Percentiles rank a stretch among this genome's conserved stretches.
phyloP scores from a whole-genome alignment of 1,139 yeast genomes.

The Hemisphaericaspora lyxosophila region DNA sequence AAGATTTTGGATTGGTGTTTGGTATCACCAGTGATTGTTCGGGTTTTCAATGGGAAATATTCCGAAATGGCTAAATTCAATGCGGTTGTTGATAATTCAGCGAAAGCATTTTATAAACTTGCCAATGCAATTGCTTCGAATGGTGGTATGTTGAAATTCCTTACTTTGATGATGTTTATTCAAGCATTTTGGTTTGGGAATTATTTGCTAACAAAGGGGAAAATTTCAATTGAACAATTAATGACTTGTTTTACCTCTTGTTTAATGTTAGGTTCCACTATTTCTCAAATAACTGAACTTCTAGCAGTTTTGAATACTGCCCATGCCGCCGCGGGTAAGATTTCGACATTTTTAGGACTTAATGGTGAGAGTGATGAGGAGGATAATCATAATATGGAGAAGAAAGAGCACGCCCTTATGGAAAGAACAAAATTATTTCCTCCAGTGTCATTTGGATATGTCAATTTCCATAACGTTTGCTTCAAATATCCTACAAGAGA shows the following conservation, averaged over 20 bases:
- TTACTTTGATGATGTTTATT: slow-evolving; percentile 73
- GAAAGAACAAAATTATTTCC: slow-evolving; percentile 23
- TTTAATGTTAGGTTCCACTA: slow-evolving; percentile 60
- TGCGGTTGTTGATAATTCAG: slow-evolving; percentile 41
- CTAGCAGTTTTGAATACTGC: slow-evolving; percentile 62
- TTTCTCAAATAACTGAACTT: slow-evolving; percentile 52
- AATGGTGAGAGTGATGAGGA: slow-evolving; percentile 3
- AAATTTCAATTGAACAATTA: slow-evolving; percentile 58
- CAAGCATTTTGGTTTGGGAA: slow-evolving; percentile 94
- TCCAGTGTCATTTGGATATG: slow-evolving; percentile 37
- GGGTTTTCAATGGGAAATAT: slow-evolving; percentile 58
- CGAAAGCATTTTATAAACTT: slow-evolving; percentile 45
- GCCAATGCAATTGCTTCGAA: slow-evolving; percentile 57
- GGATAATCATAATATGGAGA: background rate
- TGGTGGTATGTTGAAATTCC: slow-evolving; percentile 52
- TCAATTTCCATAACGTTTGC: slow-evolving; percentile 50
- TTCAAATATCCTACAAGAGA: slow-evolving; percentile 66
- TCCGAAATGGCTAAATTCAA: slow-evolving; percentile 50
- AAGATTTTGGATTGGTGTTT: slow-evolving; percentile 71
- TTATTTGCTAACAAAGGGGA: slow-evolving; percentile 52
- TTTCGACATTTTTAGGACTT: slow-evolving; percentile 17
- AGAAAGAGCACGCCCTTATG: background rate
- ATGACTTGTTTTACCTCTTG: slow-evolving; percentile 85
- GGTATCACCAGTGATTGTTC: slow-evolving; percentile 56
- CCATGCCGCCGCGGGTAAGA: slow-evolving; percentile 53